Evolutionary conservation across 83 land plant species (phyloP).

Genomic region (Thuja plicata): DNA sequence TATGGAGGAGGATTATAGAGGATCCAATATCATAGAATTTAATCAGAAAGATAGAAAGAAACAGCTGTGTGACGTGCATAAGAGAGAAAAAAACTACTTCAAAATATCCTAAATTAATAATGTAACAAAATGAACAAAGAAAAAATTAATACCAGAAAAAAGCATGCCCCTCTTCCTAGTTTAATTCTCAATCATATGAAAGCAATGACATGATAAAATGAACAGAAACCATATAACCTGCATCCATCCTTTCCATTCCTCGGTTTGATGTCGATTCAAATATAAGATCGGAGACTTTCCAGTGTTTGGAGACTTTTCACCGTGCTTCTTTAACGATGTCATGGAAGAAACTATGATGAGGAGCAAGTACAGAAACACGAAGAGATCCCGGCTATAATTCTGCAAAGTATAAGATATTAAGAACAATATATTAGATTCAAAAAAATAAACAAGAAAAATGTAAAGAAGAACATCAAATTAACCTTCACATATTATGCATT

Average conservation of each 20-base stretch:
- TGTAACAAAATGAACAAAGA: slow-evolving; percentile 1
- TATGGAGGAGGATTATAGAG: neutral
- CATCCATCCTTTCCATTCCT: slow-evolving; percentile 99
- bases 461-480: neutral
- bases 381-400: slow-evolving; percentile 94
- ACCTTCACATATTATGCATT: neutral
- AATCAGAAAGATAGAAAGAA: neutral
- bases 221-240: slow-evolving; percentile 60
- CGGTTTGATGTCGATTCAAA: slow-evolving; percentile 96
- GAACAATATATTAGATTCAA: neutral
- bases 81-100: neutral
- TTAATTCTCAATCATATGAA: neutral
- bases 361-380: slow-evolving; percentile 84
- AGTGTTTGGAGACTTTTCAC: slow-evolving; percentile 75
- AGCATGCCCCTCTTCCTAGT: neutral
- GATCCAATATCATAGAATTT: neutral
- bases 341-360: slow-evolving; percentile 79
- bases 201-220: slow-evolving; percentile 1
- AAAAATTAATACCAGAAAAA: neutral
- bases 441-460: neutral
- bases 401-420: slow-evolving; percentile 55
- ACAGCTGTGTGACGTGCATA: neutral
- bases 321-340: slow-evolving; percentile 87
- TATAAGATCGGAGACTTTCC: slow-evolving; percentile 77
- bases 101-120: neutral